These are phyloP conservation scores for Wickerhamiella shivajii DNA, from an alignment of 805 yeast species.

Conservation along the genomic window DNA sequence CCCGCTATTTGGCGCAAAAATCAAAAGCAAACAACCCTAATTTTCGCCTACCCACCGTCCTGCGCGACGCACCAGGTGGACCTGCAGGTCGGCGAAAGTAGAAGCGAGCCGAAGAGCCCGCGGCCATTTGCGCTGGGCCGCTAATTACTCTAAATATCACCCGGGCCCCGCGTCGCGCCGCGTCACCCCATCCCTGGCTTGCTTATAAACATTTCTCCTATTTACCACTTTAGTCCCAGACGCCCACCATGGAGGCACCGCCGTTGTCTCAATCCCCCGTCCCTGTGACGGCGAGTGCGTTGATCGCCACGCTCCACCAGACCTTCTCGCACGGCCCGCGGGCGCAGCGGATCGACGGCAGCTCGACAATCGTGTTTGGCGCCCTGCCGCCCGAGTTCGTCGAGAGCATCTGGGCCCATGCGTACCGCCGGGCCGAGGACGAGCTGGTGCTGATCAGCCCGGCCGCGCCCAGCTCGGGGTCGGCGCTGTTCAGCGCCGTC, in stretches of 20 bases:
- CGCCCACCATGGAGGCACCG: conserved; percentile 19
- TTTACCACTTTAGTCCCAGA: background rate
- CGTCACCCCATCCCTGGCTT: background rate
- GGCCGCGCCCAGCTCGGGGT: conserved; percentile 20
- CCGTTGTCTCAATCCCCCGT: conserved; percentile 22
- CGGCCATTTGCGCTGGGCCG: no score
- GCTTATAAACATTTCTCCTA: conserved; percentile 1
- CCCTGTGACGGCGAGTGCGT: conserved; percentile 23
- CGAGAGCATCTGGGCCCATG: conserved; percentile 27
- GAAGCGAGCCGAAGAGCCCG: no score
- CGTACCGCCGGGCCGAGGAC: conserved; percentile 27
- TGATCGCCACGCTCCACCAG: conserved; percentile 24
- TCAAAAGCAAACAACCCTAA: no score
- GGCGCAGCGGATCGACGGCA: conserved; percentile 20
- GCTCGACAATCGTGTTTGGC: conserved; percentile 22
- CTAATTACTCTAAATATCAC: background rate
- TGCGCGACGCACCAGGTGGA: no score
- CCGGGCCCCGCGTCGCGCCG: background rate
- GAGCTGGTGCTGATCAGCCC: conserved; percentile 26
- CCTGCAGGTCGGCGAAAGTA: no score
- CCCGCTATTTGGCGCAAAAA: no score
- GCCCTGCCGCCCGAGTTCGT: conserved; percentile 24
- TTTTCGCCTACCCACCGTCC: no score
- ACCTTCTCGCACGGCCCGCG: conserved; percentile 16
- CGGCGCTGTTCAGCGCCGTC: conserved; percentile 22